A percentile compares a stretch with the other conserved stretches of the same genome.
phyloP scores from a whole-genome alignment of 73 alveolate species.

The Uronychia setigera region DNA sequence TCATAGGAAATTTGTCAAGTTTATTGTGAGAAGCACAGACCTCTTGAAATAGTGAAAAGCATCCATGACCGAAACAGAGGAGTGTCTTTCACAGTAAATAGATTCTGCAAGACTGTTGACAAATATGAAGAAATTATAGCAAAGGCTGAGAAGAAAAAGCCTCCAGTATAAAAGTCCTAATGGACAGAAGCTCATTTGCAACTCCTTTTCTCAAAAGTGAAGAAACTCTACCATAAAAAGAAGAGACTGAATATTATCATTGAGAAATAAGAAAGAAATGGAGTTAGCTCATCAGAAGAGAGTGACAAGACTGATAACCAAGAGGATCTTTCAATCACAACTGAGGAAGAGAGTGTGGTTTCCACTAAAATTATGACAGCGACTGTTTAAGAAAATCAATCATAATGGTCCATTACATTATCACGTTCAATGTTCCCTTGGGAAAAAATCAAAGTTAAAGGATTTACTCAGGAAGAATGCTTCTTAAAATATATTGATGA shows the following conservation, averaged over 20 bases:
- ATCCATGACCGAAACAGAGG: slow-evolving; percentile 35
- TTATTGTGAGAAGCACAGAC: slow-evolving; percentile 52
- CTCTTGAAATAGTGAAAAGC: slow-evolving; percentile 44
- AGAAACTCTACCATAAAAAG: no score
- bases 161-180: no score
- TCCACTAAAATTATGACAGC: background rate
- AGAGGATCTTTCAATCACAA: background rate
- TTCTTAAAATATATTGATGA: no score
- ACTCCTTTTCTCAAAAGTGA: no score
- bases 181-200: no score
- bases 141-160: background rate
- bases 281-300: background rate
- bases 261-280: background rate
- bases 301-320: background rate
- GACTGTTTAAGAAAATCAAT: background rate
- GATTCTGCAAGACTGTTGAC: slow-evolving; percentile 36
- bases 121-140: slow-evolving; percentile 35
- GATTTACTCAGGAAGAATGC: no score
- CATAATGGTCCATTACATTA: background rate
- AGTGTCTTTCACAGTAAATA: slow-evolving; percentile 8
- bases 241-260: background rate
- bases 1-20: slow-evolving; percentile 2
- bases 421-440: background rate
- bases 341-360: background rate
- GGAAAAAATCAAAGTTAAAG: no score